A percentile compares a stretch with the other conserved stretches of the same genome.
Evolutionary conservation across 1,284 basidiomycete genomes (phyloP).

Genomic region (Tilletia indica): DNA sequence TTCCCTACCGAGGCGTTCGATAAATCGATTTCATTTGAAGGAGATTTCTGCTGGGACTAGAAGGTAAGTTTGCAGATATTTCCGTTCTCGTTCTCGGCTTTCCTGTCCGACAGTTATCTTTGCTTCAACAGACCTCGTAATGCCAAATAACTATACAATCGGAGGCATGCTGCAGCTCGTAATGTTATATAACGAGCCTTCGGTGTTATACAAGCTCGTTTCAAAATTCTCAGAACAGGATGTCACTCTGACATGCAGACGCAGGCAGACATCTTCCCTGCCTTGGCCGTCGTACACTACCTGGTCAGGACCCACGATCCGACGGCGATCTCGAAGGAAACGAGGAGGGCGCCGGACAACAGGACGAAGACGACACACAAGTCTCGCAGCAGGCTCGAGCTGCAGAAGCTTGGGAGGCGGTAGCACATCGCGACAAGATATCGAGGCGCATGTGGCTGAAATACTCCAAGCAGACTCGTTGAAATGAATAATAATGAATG

Average conservation of each 20-base stretch:
- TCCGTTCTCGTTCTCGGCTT: not conserved
- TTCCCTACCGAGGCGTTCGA: not conserved
- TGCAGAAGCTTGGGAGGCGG: not conserved
- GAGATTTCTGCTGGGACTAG: not conserved
- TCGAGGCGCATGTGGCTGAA: not conserved
- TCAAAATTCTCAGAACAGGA: not conserved
- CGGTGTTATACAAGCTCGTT: constrained; percentile 2
- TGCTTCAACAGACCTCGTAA: not conserved
- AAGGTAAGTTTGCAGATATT: not conserved
- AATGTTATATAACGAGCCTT: not conserved
- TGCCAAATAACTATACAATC: constrained; percentile 7
- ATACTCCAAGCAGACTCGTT: too few species aligned
- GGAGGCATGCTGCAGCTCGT: not conserved
- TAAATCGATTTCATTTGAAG: constrained; percentile 3
- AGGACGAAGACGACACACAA: too few species aligned
- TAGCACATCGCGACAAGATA: not conserved
- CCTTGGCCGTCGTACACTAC: constrained; percentile 5
- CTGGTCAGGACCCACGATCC: not conserved
- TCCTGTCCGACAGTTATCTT: not conserved
- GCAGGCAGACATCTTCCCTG: constrained; percentile 11
- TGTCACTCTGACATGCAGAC: constrained; percentile 1
- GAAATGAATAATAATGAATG: too few species aligned
- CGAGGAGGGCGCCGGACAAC: not conserved
- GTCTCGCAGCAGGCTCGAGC: not conserved
- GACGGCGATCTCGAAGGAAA: not conserved